Evolutionary conservation across 495 filamentous ascomycete species (phyloP).

Genomic region (Neurospora hispaniola): DNA sequence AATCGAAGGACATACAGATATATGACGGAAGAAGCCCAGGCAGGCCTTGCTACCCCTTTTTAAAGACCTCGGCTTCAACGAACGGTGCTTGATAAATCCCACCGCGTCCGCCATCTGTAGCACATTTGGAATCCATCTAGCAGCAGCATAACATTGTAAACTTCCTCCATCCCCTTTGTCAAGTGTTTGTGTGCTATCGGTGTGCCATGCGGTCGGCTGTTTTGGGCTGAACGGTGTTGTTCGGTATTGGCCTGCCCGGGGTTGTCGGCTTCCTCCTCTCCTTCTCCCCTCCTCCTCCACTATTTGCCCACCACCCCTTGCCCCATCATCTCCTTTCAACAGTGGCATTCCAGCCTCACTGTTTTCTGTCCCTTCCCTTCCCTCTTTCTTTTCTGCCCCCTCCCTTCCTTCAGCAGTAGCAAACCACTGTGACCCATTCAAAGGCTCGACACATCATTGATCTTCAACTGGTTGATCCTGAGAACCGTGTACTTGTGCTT

Average conservation of each 20-base stretch:
- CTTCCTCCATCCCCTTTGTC: background rate
- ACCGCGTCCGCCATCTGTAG: background rate
- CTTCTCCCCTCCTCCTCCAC: background rate
- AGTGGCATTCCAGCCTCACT: background rate
- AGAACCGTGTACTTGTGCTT: slow-evolving; percentile 86
- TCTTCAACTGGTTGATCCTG: slow-evolving; percentile 66
- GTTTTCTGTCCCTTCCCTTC: background rate
- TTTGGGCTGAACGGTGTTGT: background rate
- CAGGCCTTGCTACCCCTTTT: background rate
- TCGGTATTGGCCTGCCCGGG: background rate
- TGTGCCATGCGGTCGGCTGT: background rate
- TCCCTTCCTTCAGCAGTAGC: background rate
- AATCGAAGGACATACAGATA: background rate
- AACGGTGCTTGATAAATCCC: background rate
- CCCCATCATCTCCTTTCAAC: background rate
- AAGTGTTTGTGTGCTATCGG: background rate
- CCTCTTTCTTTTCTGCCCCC: background rate
- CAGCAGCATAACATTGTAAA: background rate
- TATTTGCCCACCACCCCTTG: background rate
- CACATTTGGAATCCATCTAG: background rate
- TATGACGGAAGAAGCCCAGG: background rate
- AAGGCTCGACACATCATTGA: slow-evolving; percentile 23
- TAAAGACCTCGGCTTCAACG: background rate
- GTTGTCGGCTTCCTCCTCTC: background rate
- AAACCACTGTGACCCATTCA: background rate